phyloP scores from a whole-genome alignment of 331 rosid genomes.

The Quercus lobata region DNA sequence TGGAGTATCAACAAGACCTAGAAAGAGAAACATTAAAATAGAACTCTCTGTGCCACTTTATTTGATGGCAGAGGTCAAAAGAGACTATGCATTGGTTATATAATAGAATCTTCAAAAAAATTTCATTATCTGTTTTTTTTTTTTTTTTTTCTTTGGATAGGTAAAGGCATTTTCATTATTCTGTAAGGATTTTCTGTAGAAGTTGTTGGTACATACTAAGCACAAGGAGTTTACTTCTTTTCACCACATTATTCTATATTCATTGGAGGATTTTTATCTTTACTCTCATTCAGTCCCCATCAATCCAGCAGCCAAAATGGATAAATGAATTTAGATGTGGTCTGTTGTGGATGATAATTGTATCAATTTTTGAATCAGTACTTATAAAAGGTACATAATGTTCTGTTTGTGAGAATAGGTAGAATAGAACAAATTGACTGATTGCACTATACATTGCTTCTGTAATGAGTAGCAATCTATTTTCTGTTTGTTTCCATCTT shows the following conservation, averaged over 20 bases:
- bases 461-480: not conserved
- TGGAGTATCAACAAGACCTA: not conserved
- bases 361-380: not conserved
- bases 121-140: too few species aligned
- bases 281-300: not conserved
- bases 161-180: not conserved
- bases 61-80: not conserved
- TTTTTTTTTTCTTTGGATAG: too few species aligned
- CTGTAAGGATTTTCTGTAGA: not conserved
- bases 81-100: not conserved
- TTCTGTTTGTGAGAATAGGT: not conserved
- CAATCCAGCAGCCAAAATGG: not conserved
- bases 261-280: not conserved
- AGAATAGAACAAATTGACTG: not conserved
- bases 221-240: not conserved
- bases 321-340: not conserved
- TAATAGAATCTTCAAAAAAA: not conserved
- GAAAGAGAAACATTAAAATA: not conserved
- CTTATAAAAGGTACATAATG: not conserved
- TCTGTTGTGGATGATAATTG: not conserved
- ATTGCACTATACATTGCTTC: not conserved
- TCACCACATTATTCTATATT: not conserved
- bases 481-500: not conserved
- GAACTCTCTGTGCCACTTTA: not conserved
- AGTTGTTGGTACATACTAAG: not conserved